Evolutionary conservation across 208 protist genomes (phyloP).

Genomic region (Sergeia podlipaevii): DNA sequence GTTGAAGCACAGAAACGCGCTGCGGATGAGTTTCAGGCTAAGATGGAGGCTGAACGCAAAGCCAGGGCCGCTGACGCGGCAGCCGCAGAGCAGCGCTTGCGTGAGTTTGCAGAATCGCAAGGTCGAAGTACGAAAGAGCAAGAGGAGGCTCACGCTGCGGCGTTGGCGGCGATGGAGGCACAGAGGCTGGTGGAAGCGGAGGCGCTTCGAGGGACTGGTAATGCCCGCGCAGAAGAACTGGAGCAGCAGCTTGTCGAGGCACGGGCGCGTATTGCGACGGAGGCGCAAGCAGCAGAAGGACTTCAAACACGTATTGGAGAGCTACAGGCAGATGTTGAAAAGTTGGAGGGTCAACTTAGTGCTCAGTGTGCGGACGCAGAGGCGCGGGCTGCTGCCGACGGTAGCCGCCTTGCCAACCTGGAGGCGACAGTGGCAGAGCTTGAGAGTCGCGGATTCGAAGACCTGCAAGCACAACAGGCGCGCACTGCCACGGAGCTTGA

Average conservation of each 20-base stretch:
- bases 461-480: constrained; percentile 14
- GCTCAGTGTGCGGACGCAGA: not conserved
- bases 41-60: not conserved
- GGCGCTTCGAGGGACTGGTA: not conserved
- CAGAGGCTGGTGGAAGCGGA: not conserved
- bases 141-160: not conserved
- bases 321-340: constrained; percentile 13
- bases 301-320: not conserved
- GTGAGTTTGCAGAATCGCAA: not conserved
- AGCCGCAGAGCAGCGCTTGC: not conserved
- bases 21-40: not conserved
- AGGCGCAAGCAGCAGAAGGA: constrained; percentile 1
- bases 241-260: constrained; percentile 9
- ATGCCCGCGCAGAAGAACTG: constrained; percentile 6
- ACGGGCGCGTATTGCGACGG: not conserved
- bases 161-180: not conserved
- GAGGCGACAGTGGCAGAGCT: constrained; percentile 14
- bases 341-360: constrained; percentile 6
- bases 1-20: not conserved
- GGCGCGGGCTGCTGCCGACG: too few species aligned
- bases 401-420: not conserved
- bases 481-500: constrained; percentile 18
- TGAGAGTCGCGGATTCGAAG: constrained; percentile 4
- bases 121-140: not conserved
- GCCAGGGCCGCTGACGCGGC: not conserved